Evolutionary conservation across 352 stramenopile species (phyloP).

Genomic region (Globisporangium canariense): DNA sequence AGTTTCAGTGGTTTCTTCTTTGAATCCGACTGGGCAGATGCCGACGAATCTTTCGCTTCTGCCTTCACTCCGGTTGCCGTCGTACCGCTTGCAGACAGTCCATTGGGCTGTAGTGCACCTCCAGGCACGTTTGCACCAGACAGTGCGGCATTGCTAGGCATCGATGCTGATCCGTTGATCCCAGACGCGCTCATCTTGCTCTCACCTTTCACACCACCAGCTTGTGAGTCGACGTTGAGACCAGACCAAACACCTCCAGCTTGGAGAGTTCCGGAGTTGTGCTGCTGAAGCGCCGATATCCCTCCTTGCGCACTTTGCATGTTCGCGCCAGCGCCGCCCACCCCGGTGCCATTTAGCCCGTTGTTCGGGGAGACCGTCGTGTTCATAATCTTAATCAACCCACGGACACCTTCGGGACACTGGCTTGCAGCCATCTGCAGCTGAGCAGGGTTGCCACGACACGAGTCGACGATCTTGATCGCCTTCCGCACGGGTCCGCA

Average conservation of each 20-base stretch:
- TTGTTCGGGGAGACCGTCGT: conserved; percentile 39
- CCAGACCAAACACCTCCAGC: conserved; percentile 10
- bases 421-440: conserved; percentile 68
- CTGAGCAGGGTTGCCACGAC: conserved; percentile 65
- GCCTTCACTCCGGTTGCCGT: conserved; percentile 10
- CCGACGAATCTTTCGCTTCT: conserved; percentile 8
- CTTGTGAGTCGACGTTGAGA: conserved; percentile 3
- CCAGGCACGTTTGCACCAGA: background rate
- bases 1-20: conserved; percentile 80
- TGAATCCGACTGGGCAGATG: conserved; percentile 21
- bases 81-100: background rate
- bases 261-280: conserved; percentile 13
- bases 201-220: conserved; percentile 17
- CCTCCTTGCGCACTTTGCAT: conserved; percentile 9
- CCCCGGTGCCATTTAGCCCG: conserved; percentile 28
- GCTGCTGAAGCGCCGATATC: conserved; percentile 14
- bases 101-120: conserved; percentile 7
- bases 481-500: conserved; percentile 83
- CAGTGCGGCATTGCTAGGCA: conserved; percentile 4
- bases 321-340: conserved; percentile 5
- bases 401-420: conserved; percentile 69
- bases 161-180: background rate
- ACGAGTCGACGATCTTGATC: conserved; percentile 87
- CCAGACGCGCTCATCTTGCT: conserved; percentile 7
- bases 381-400: conserved; percentile 89